Conservation (phyloP, 257 asterid genomes). For the Nicotiana paniculata region DNA sequence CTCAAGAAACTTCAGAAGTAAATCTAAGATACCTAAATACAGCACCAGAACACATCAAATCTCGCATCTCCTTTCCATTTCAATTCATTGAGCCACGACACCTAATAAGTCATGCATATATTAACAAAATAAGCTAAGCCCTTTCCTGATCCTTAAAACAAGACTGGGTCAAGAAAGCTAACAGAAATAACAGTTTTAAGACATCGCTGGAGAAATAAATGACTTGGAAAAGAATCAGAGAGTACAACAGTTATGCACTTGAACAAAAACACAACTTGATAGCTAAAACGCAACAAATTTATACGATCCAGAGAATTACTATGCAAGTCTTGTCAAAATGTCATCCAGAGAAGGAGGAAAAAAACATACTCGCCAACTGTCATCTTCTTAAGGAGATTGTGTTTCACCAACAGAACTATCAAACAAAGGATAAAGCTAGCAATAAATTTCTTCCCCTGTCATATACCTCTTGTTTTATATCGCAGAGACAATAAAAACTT, state of each 20-base stretch:
- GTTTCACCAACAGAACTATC: neutral
- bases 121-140: conserved; percentile 9
- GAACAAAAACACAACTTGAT: neutral
- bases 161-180: neutral
- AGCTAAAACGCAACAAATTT: neutral
- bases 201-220: neutral
- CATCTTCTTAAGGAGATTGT: neutral
- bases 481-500: neutral
- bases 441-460: neutral
- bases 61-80: conserved; percentile 22
- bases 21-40: conserved; percentile 26
- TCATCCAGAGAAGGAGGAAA: no score
- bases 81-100: conserved; percentile 98
- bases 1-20: neutral
- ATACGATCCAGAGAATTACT: neutral
- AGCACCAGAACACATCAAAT: conserved; percentile 11
- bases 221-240: neutral
- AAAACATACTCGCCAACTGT: no score
- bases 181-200: neutral
- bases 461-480: neutral
- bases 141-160: neutral
- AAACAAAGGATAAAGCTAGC: neutral
- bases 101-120: conserved; percentile 34
- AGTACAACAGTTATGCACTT: neutral
- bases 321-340: no score